Evolutionary conservation across 75 land plant species (phyloP), one percentile per base, ranked within the genome.

Genomic region (Picea sitchensis): DNA sequence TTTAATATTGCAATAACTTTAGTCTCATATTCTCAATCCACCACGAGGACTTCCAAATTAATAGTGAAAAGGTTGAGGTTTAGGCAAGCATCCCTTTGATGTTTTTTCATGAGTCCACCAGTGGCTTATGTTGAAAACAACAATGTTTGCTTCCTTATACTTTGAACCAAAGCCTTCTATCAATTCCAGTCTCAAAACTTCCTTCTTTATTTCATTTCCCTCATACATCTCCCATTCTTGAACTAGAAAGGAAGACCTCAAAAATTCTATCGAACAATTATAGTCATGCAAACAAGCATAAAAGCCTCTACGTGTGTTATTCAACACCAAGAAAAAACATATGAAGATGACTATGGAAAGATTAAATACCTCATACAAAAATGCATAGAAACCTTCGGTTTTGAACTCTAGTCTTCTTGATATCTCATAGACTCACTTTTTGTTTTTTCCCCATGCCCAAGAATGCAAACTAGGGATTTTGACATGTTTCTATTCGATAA

Each of bases 261-360:
- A 87, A 85, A 92, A 94, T 85, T 94, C 94, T 59, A 94, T 88
- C 0, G 89, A 63, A 79, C 82, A 87, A 65, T 87, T 82, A 58
- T 90, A 93, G 57, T 93, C 96, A 91, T 93, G 75, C 18, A 20
- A 41, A 26, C 26, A 26, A 26, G 26, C 26, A 26, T 26, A 26
- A 26, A 26, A 36, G 38, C 38, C 38, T 36, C 34, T 30, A 14
- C 2, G 38, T 36, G 2, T 1, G 38, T 36, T 36, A 36, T 36
- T 36, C 38, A 36, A 36, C 38, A 36, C 38, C 38, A 36, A 36
- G 1, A 26, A 36, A 36, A 36, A 36, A 2, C 38, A 36, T 2
- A 36, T 1, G 2, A 2, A 36, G 3, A 36, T 36, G 38, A 20
- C n/a, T 44, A 20, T 7, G 54, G n/a, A 72, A 72, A 41, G 38